Evolutionary conservation across 2,329 filamentous ascomycete species (phyloP).

Genomic region (Aspergillus sp.): DNA sequence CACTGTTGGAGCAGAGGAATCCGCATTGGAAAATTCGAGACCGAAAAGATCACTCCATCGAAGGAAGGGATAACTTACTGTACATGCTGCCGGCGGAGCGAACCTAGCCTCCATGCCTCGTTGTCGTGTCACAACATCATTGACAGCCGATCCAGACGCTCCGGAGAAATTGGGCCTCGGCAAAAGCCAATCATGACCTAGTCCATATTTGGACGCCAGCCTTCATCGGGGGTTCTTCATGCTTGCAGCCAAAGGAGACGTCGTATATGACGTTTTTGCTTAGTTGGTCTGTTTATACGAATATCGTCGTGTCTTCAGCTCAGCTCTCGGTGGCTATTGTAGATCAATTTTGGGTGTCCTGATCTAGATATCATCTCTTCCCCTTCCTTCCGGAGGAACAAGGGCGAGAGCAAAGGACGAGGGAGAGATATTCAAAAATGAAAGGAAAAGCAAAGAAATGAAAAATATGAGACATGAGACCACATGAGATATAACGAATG

Average conservation of each 20-base stretch:
- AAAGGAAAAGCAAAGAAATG: not conserved
- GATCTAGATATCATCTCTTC: too few relatives aligned
- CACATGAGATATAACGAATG: not conserved
- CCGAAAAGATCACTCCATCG: not conserved
- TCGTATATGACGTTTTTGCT: too few relatives aligned
- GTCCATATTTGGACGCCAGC: not conserved
- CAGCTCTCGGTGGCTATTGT: too few relatives aligned
- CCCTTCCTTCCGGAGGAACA: too few relatives aligned
- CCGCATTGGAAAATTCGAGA: not conserved
- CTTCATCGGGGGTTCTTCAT: too few relatives aligned
- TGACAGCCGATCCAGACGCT: not conserved
- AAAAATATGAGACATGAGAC: not conserved
- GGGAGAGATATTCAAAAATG: not conserved
- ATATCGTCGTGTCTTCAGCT: too few relatives aligned
- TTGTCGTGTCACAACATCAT: not conserved
- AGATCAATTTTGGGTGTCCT: too few relatives aligned
- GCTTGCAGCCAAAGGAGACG: too few relatives aligned
- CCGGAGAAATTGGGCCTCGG: not conserved
- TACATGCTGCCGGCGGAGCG: not conserved
- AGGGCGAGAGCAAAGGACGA: too few relatives aligned
- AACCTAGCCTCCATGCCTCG: not conserved
- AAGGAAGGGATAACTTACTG: not conserved
- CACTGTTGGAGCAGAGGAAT: not conserved
- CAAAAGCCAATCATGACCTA: not conserved
- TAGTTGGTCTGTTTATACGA: too few relatives aligned